Evolutionary conservation across 805 yeast genomes (phyloP), one percentile per base, ranked within the genome.

Genomic region (Spencermartinsiella europaea): DNA sequence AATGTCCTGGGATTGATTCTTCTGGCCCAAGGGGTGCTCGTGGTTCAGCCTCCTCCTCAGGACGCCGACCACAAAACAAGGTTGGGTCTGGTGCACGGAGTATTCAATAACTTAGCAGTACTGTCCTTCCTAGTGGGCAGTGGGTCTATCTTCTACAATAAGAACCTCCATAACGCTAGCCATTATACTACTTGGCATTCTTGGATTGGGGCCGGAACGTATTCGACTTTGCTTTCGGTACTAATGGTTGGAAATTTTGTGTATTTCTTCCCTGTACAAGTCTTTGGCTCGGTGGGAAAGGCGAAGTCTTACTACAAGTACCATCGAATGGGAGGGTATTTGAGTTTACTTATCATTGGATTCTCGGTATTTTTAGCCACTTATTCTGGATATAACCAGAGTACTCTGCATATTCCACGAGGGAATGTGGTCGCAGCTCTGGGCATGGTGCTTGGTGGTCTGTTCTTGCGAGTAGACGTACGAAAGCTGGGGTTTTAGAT

Each of bases 181-280:
- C 64, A 60, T 47, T 41, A 57, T 25, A 48, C 54, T 27, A 54
- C 64, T 4, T 56, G 61, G 50, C 64, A 60, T 46, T 62, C 61
- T 8, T 48, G 47, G 2, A 47, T 60, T 33, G 64, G 64, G 12
- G 34, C 54, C 17, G 17, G 48, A 15, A 55, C 64, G 12, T 56
- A 53, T 35, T 25, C 40, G 4, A 34, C 51, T 2, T 43, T 60
- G 31, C 27, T 51, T 15, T 43, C 34, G 5, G 53, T 49, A 12
- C 38, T 51, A 35, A 40, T 54, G 33, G 44, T 58, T 27, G 65
- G 65, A 4, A 43, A 50, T 27, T 56, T 60, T 2, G 57, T 56
- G 37, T 60, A 48, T 42, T 61, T 60, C 61, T 38, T 53, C 36
- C 62, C 65, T 3, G 43, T 16, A 3, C 38, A 21, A 34, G 40